These are phyloP conservation scores for Linaria vulgaris DNA, from an alignment of 257 asterid species.

Conservation along the genomic window DNA sequence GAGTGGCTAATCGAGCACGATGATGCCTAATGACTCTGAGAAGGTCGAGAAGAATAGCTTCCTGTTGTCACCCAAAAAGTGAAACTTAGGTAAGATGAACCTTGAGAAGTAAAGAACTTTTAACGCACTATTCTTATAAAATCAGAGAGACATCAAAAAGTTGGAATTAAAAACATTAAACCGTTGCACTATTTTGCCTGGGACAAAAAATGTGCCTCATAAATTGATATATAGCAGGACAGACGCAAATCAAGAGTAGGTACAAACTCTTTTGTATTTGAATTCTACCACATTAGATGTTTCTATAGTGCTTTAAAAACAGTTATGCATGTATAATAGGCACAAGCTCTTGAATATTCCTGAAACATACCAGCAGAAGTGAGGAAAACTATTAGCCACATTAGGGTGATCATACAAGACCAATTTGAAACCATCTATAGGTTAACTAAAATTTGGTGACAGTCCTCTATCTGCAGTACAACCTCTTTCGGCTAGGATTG, in stretches of 20 bases:
- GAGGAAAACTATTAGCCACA: neutral
- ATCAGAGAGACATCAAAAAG: neutral
- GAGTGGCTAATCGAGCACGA: conserved; percentile 97
- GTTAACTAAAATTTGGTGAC: neutral
- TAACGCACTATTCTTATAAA: neutral
- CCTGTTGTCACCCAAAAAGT: conserved; percentile 45
- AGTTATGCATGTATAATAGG: neutral
- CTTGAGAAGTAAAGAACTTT: conserved; percentile 1
- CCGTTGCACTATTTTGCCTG: neutral
- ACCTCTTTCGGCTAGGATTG: too few relatives aligned
- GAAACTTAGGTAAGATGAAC: conserved; percentile 9
- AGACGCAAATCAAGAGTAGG: neutral
- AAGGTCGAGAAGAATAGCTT: conserved; percentile 80
- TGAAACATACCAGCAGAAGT: neutral
- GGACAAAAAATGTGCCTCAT: neutral
- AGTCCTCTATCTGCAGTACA: neutral
- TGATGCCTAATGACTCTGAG: conserved; percentile 94
- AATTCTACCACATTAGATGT: neutral
- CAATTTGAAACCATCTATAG: neutral
- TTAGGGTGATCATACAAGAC: neutral
- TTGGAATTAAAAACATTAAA: neutral
- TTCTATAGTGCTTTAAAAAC: neutral
- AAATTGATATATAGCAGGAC: neutral
- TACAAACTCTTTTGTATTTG: neutral
- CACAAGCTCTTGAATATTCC: neutral